phyloP scores from a whole-genome alignment of 2,329 filamentous ascomycete species.

The Scortechinia acanthostroma region DNA sequence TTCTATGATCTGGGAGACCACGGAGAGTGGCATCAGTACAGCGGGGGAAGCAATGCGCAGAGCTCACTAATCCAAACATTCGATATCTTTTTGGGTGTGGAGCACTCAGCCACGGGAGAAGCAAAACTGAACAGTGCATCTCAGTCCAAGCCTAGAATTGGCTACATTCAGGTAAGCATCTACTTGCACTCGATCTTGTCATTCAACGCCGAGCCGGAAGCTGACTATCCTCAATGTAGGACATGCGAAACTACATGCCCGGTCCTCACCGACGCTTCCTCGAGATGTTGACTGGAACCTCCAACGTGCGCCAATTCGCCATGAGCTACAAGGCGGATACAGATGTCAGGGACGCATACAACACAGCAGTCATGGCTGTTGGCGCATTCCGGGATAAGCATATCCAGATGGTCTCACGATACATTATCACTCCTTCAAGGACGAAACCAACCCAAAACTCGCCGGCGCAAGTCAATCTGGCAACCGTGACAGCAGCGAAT shows the following conservation, averaged over 20 bases:
- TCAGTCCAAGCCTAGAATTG: not conserved
- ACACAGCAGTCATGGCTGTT: conserved; percentile 69
- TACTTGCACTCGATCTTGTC: not conserved
- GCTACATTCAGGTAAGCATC: conserved; percentile 7
- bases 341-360: conserved; percentile 47
- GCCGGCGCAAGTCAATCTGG: conserved; percentile 29
- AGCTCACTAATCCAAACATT: conserved; percentile 90
- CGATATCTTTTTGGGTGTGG: conserved; percentile 76
- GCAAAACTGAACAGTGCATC: conserved; percentile 11
- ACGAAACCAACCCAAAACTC: conserved; percentile 19
- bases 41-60: conserved; percentile 91
- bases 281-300: conserved; percentile 57
- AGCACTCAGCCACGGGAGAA: conserved; percentile 49
- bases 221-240: conserved; percentile 37
- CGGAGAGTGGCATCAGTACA: conserved; percentile 66
- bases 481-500: conserved; percentile 29
- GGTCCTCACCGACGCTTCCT: conserved; percentile 76
- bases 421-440: conserved; percentile 75
- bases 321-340: conserved; percentile 38
- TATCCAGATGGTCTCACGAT: conserved; percentile 81
- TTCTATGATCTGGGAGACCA: conserved; percentile 71
- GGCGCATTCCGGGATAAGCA: conserved; percentile 76
- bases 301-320: conserved; percentile 70
- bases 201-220: conserved; percentile 3
- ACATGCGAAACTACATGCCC: conserved; percentile 88